These are phyloP conservation scores for Cercospora sp. DNA, from an alignment of 2,329 filamentous ascomycete genomes.

Conservation along the genomic window DNA sequence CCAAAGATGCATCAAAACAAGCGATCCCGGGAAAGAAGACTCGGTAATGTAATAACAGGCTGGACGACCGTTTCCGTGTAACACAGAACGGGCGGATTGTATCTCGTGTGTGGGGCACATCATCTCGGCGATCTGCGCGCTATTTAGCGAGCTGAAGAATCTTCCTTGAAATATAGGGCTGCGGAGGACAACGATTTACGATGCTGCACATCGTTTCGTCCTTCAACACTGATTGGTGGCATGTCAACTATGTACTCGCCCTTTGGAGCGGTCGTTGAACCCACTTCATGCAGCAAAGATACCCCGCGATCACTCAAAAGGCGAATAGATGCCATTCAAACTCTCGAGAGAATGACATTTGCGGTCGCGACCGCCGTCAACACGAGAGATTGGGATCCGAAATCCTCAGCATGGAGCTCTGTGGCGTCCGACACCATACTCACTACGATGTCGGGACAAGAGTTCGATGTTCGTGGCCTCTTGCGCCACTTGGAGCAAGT, in stretches of 20 bases:
- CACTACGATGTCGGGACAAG: background rate
- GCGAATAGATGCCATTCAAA: background rate
- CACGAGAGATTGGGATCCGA: background rate
- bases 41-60: background rate
- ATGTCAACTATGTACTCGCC: background rate
- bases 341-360: constrained; percentile 5
- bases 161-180: background rate
- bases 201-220: background rate
- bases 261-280: background rate
- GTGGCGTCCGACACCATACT: background rate
- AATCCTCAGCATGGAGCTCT: constrained; percentile 5
- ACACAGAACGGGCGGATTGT: background rate
- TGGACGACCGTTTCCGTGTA: background rate
- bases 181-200: background rate
- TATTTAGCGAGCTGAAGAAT: background rate
- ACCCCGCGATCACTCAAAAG: background rate
- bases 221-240: background rate
- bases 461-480: background rate
- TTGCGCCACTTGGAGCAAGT: background rate
- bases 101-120: background rate
- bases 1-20: background rate
- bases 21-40: background rate
- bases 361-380: constrained; percentile 5
- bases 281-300: background rate
- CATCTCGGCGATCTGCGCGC: background rate